A percentile compares a stretch with the other conserved stretches of the same genome.
phyloP scores from a whole-genome alignment of 2,329 filamentous ascomycete genomes.

The Aaosphaeria pasadenensis region DNA sequence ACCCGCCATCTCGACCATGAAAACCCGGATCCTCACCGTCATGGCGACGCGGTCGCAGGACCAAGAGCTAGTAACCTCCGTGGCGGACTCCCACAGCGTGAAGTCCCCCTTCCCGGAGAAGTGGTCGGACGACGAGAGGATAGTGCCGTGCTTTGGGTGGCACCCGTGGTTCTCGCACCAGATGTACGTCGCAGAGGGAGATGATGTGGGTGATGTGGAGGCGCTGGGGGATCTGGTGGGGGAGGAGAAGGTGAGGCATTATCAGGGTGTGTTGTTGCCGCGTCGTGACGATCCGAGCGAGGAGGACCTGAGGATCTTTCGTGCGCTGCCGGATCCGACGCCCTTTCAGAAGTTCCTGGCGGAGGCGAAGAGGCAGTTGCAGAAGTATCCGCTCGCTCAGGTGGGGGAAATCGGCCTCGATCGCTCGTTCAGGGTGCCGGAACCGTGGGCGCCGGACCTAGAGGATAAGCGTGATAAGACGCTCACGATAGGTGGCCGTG shows the following conservation, averaged over 20 bases:
- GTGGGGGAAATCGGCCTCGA: constrained; percentile 78
- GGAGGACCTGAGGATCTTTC: constrained; percentile 42
- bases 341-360: constrained; percentile 58
- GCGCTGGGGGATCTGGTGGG: constrained; percentile 32
- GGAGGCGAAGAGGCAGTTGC: constrained; percentile 56
- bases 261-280: constrained; percentile 62
- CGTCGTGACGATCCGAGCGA: constrained; percentile 23
- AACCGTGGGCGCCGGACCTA: constrained; percentile 48
- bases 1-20: constrained; percentile 61
- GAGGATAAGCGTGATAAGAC: constrained; percentile 43
- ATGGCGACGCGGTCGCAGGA: constrained; percentile 78
- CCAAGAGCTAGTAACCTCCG: constrained; percentile 66
- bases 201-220: constrained; percentile 25
- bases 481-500: constrained; percentile 67
- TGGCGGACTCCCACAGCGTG: constrained; percentile 57
- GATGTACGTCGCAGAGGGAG: constrained; percentile 52
- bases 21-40: constrained; percentile 62
- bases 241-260: constrained; percentile 56
- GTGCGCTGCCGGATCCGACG: constrained; percentile 57
- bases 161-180: constrained; percentile 85
- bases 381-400: constrained; percentile 60
- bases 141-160: constrained; percentile 78
- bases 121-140: constrained; percentile 37
- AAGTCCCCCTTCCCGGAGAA: constrained; percentile 20
- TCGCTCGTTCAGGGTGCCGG: constrained; percentile 71